Evolutionary conservation across 352 stramenopile species (phyloP).

Genomic region (Nothophytophthora sp.): DNA sequence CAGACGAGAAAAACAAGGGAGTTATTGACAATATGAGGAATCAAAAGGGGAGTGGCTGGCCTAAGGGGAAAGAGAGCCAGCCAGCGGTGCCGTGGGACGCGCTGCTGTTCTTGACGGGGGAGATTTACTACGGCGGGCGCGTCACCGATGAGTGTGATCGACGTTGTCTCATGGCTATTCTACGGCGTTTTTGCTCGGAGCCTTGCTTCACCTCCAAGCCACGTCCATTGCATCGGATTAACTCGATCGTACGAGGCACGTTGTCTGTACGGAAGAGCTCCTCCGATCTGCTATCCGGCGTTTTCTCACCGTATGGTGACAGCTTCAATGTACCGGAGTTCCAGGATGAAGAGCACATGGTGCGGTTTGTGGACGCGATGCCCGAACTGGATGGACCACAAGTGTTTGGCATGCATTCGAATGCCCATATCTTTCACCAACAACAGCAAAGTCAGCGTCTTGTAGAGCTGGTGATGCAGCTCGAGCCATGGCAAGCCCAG

Average conservation of each 20-base stretch:
- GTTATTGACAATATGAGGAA: neutral
- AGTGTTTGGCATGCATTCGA: constrained; percentile 83
- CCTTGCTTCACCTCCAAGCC: constrained; percentile 1
- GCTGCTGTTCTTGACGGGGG: constrained; percentile 71
- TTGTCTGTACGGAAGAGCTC: constrained; percentile 6
- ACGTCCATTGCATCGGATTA: neutral
- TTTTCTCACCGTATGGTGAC: constrained; percentile 23
- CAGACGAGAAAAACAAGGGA: neutral
- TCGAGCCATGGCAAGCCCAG: constrained; percentile 26
- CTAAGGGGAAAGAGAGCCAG: too few species aligned
- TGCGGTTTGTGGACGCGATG: constrained; percentile 47
- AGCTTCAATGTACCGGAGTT: constrained; percentile 55
- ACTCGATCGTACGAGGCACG: neutral
- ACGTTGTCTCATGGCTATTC: constrained; percentile 63
- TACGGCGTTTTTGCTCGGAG: constrained; percentile 64
- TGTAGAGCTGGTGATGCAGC: constrained; percentile 29
- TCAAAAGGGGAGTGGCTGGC: too few species aligned
- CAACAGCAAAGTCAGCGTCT: constrained; percentile 54
- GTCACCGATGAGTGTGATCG: constrained; percentile 86
- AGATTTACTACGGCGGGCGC: constrained; percentile 83
- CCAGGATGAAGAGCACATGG: constrained; percentile 34
- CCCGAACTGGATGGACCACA: constrained; percentile 54
- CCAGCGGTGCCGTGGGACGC: constrained; percentile 69
- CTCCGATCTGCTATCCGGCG: neutral
- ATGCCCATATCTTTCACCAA: constrained; percentile 73